Evolutionary conservation across 1,284 basidiomycete genomes (phyloP).

Genomic region (Apiotrichum gracile): DNA sequence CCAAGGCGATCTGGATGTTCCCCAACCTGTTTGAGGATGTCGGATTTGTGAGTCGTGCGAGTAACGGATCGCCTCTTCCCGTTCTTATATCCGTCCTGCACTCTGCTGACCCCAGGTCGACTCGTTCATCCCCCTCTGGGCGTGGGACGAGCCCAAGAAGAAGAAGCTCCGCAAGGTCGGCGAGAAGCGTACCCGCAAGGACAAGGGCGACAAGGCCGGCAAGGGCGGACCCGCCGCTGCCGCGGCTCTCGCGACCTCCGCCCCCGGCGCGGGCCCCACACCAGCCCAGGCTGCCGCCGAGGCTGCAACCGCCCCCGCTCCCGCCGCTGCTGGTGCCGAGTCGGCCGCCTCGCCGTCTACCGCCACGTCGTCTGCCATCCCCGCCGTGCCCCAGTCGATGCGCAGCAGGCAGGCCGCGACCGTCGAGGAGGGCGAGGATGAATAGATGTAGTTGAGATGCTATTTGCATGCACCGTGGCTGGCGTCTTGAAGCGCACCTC

Average conservation of each 20-base stretch:
- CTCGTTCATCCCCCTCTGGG: constrained; percentile 95
- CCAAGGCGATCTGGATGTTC: constrained; percentile 98
- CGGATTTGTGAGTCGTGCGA: constrained; percentile 72
- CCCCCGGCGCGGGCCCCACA: constrained; percentile 3
- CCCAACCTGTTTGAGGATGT: constrained; percentile 97
- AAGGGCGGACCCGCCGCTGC: constrained; percentile 9
- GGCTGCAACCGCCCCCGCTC: constrained; percentile 6
- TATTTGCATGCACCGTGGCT: no score
- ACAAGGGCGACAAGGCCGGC: constrained; percentile 14
- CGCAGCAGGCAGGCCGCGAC: constrained; percentile 29
- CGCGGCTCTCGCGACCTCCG: background rate
- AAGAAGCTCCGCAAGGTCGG: constrained; percentile 55
- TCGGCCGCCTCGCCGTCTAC: constrained; percentile 8
- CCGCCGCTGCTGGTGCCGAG: constrained; percentile 4
- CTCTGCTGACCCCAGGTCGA: constrained; percentile 61
- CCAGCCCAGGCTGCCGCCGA: constrained; percentile 10
- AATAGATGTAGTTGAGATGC: constrained; percentile 8
- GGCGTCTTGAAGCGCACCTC: background rate
- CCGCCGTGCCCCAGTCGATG: background rate
- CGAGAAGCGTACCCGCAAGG: constrained; percentile 14
- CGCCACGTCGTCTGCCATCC: constrained; percentile 3
- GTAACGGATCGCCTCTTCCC: background rate
- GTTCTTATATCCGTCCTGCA: background rate
- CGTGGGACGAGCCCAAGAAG: constrained; percentile 93
- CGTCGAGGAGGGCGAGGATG: constrained; percentile 39